These are phyloP conservation scores for Penicillium sp. DNA, from an alignment of 2,329 filamentous ascomycete genomes.

Conservation along the genomic window DNA sequence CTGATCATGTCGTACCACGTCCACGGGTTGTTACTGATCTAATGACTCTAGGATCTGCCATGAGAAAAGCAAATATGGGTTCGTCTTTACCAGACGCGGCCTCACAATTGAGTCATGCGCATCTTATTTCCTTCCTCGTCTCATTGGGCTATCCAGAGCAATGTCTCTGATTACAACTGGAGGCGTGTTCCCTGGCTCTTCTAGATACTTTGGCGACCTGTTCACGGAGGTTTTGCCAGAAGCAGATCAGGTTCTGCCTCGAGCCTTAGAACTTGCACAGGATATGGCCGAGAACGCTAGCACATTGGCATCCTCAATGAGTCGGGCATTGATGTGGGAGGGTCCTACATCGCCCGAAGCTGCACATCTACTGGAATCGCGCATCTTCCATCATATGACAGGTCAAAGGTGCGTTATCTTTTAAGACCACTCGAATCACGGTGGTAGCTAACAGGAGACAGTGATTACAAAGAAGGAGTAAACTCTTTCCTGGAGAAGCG, in stretches of 20 bases:
- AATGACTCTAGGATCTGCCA: slow-evolving; percentile 15
- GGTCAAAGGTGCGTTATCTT: slow-evolving; percentile 11
- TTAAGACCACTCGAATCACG: neutral
- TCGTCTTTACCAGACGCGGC: slow-evolving; percentile 66
- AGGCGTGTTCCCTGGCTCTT: slow-evolving; percentile 47
- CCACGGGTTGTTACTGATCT: neutral
- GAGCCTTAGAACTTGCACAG: slow-evolving; percentile 59
- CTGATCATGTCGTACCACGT: neutral
- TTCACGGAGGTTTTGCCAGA: slow-evolving; percentile 59
- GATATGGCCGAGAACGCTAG: slow-evolving; percentile 61
- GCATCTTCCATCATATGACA: slow-evolving; percentile 19
- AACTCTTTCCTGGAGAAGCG: slow-evolving; percentile 20
- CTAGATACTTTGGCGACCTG: slow-evolving; percentile 54
- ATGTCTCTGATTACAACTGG: slow-evolving; percentile 65
- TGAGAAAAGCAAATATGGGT: slow-evolving; percentile 61
- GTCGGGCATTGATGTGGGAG: slow-evolving; percentile 64
- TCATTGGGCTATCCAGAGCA: slow-evolving; percentile 61
- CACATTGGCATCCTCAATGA: slow-evolving; percentile 56
- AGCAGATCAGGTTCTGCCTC: slow-evolving; percentile 56
- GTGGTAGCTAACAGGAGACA: neutral
- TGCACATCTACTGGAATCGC: slow-evolving; percentile 59
- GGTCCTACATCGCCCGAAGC: slow-evolving; percentile 51
- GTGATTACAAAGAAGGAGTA: slow-evolving; percentile 19
- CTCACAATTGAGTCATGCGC: slow-evolving; percentile 67
- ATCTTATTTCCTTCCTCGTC: slow-evolving; percentile 65